Conservation (phyloP, 2,329 filamentous ascomycete genomes). For the Ophidiomyces ophidiicola region DNA sequence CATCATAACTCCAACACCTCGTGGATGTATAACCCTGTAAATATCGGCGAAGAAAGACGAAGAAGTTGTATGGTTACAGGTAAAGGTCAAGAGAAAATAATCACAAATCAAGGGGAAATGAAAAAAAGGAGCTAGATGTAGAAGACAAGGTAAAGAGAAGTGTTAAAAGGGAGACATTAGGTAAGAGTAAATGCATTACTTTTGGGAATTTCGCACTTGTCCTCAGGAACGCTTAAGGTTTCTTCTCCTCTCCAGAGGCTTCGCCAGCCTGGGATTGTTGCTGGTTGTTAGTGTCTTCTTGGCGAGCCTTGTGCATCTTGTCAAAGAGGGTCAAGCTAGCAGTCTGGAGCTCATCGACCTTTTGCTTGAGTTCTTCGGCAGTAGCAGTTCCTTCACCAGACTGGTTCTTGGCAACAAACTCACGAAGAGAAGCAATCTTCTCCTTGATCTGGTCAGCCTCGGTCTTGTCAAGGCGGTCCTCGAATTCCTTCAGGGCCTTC, state of each 20-base stretch:
- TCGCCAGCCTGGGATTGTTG: slow-evolving; percentile 39
- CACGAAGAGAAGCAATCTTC: slow-evolving; percentile 77
- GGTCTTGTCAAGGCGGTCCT: slow-evolving; percentile 91
- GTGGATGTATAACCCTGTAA: slow-evolving; percentile 12
- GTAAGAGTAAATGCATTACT: slow-evolving; percentile 5
- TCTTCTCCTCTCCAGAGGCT: slow-evolving; percentile 55
- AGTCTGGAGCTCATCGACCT: slow-evolving; percentile 95
- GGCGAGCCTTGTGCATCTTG: slow-evolving; percentile 97
- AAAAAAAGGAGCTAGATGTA: slow-evolving; percentile 9
- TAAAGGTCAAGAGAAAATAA: slow-evolving; percentile 16
- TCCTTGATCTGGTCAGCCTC: slow-evolving; percentile 88
- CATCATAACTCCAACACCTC: slow-evolving; percentile 21
- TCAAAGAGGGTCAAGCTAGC: slow-evolving; percentile 94
- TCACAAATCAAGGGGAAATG: slow-evolving; percentile 9
- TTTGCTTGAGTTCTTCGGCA: slow-evolving; percentile 90
- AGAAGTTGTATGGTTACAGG: slow-evolving; percentile 18
- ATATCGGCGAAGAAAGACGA: slow-evolving; percentile 14
- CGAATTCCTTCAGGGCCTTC: slow-evolving; percentile 93
- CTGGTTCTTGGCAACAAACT: slow-evolving; percentile 90
- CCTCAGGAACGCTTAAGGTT: slow-evolving; percentile 40
- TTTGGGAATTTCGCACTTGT: slow-evolving; percentile 1
- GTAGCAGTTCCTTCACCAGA: slow-evolving; percentile 76
- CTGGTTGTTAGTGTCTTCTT: slow-evolving; percentile 49
- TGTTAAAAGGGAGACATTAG: slow-evolving; percentile 9
- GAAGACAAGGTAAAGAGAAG: slow-evolving; percentile 12